Base-by-base conservation (phyloP, 345 rosid species). In the Odontarrhena argentea region DNA sequence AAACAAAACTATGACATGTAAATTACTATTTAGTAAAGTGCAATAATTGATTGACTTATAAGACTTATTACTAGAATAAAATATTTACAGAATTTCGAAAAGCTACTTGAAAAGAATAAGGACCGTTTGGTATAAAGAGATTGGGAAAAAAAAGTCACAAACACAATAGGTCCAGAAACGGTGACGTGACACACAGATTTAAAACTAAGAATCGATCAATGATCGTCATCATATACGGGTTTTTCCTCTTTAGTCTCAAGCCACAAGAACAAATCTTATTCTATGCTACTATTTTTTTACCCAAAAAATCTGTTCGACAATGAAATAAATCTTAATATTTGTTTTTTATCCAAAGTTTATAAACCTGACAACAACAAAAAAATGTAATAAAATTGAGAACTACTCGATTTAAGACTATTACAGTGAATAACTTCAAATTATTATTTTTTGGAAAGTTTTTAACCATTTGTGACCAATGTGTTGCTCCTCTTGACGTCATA, bases 21-120 rank as follows among this genome's bases (percentile, higher is more conserved):
- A 72, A 32, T 32, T 32, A 28, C 32, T 28, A 28, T 3, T 63
- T 55, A 63, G 55, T 55, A 71, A 64, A 72, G 76, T 72, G 70
- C 70, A 73, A 60, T 45, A 73, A 73, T 73, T 73, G 68, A 74
- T 60, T 74, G 72, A 73, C 77, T 67, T 74, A 67, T 45, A 68
- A 61, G 6, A 60, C 41, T 54, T 60, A 67, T 52, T 11, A 35
- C 25, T 46, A 48, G 73, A 74, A 74, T 74, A 67, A 67, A 67
- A 74, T 53, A 74, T 46, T 60, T 38, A 46, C 8, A 32, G 73
- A 74, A 67, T 74, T 67, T 67, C 8, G 57, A 67, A 74, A 66
- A 60, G 50, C 60, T 41, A 60, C 57, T 59, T 60, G 63, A 38
- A 74, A 67, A 67, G 68, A 74, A 74, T 74, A 67, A n/a, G 69